Evolutionary conservation across 2,329 filamentous ascomycete species (phyloP), one percentile per base, ranked within the genome.

Genomic region (Trichoderma sp.): DNA sequence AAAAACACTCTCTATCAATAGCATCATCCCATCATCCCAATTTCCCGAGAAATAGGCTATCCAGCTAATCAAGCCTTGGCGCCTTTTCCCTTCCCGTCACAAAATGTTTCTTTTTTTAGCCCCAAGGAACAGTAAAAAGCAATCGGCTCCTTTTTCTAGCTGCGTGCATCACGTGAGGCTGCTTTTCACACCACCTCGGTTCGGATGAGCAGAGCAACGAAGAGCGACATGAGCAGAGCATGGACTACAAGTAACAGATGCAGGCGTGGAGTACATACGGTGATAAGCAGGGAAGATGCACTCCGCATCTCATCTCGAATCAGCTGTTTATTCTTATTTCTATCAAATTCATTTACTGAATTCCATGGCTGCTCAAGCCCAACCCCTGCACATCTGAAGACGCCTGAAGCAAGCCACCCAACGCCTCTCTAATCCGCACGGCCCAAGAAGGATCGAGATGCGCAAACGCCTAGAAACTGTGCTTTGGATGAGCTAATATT

Each of bases 41-140:
- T 58, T 58, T 43, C 50, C 50, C 64, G 36, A 58, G 11, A 23
- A 43, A 34, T 43, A 67, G 32, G 17, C 61, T 64, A 64, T 57
- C 30, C 20, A 66, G 13, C 47, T 57, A 67, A 58, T 57, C 23
- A 39, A 50, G 23, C 50, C 64, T 67, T 57, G 50, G 50, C 39
- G 39, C 26, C 30, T 12, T 26, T 34, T 36, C 34, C 23, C 34
- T 43, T 67, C 32, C 64, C 64, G 32, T 53, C 64, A 30, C 15
- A 12, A 12, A 9, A 26, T 28, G 64, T 17, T 66, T 34, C 64
- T 67, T 58, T 58, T 58, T 67, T 67, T 67, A 67, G 64, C 50
- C 53, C 53, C n/a, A 43, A 26, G 58, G 58, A 20, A 39, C 39
- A 20, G 39, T 34, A 6, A 6, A 53, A 23, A 53, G n/a, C 47